These are phyloP conservation scores for Tricholoma bakamatsutake DNA, from an alignment of 768 basidiomycete species.

Conservation along the genomic window DNA sequence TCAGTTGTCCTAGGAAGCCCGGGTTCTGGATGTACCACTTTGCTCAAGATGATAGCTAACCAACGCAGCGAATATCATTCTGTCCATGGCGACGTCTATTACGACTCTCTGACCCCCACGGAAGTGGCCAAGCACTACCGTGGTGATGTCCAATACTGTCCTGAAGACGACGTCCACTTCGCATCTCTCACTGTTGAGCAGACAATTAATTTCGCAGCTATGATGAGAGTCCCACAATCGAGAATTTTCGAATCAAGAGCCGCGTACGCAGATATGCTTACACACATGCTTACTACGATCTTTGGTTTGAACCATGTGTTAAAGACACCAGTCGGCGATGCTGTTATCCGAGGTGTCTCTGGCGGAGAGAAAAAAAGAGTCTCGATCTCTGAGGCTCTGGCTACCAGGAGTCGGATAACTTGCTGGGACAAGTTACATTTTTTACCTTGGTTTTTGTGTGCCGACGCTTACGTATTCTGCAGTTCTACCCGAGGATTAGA, in stretches of 20 bases:
- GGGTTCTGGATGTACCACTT: constrained; percentile 77
- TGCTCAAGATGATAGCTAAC: constrained; percentile 54
- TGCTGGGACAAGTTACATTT: too few species aligned
- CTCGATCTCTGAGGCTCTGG: constrained; percentile 61
- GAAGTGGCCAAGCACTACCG: constrained; percentile 67
- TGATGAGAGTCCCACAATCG: constrained; percentile 57
- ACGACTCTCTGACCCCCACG: too few species aligned
- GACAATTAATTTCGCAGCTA: constrained; percentile 65
- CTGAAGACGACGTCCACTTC: constrained; percentile 59
- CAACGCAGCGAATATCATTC: too few species aligned
- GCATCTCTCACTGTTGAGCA: constrained; percentile 59
- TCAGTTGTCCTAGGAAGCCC: constrained; percentile 84
- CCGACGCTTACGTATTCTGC: too few species aligned
- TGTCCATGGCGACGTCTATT: too few species aligned
- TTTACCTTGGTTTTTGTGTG: too few species aligned
- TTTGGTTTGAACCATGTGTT: constrained; percentile 73
- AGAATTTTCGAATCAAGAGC: constrained; percentile 36
- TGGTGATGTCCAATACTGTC: constrained; percentile 67
- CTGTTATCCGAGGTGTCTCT: constrained; percentile 60
- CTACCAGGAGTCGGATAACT: constrained; percentile 48
- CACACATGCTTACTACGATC: constrained; percentile 42
- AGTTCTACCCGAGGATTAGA: too few species aligned
- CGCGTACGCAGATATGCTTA: constrained; percentile 36
- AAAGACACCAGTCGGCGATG: constrained; percentile 73
- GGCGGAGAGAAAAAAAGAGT: constrained; percentile 74